Percentiles rank a stretch among this genome's conserved stretches.
Evolutionary conservation across 2,329 filamentous ascomycete genomes (phyloP).

Genomic region (Paecilomyces fulvus): DNA sequence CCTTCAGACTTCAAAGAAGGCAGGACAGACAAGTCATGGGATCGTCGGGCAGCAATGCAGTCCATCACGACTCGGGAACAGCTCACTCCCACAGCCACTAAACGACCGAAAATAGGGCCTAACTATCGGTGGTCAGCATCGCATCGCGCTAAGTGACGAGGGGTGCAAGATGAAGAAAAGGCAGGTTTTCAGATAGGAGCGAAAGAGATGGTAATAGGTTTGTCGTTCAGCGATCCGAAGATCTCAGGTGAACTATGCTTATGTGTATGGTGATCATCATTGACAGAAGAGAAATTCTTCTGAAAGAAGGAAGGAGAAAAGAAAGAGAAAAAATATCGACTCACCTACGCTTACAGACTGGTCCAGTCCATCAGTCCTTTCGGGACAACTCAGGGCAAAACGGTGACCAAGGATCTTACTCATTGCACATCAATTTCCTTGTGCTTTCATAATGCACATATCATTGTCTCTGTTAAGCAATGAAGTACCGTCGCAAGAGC

Average conservation of each 20-base stretch:
- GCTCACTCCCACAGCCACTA: not conserved
- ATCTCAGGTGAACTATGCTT: conserved; percentile 25
- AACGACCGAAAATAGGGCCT: not conserved
- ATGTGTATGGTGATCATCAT: conserved; percentile 16
- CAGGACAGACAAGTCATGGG: not conserved
- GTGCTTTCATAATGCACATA: no score
- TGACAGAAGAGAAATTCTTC: conserved; percentile 2
- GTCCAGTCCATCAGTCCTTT: not conserved
- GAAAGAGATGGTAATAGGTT: conserved; percentile 20
- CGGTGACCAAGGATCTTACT: no score
- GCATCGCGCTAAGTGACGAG: not conserved
- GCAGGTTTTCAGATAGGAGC: conserved; percentile 9
- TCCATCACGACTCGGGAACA: conserved; percentile 1
- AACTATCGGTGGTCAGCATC: not conserved
- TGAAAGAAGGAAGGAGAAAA: not conserved
- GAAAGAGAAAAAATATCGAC: not conserved
- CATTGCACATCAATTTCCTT: no score
- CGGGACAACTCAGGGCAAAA: no score
- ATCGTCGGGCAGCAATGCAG: conserved; percentile 10
- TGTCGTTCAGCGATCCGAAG: conserved; percentile 18
- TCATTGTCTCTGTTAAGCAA: no score
- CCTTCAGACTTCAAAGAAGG: not conserved
- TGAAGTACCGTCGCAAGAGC: no score
- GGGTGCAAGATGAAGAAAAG: not conserved
- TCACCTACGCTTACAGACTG: not conserved